Evolutionary conservation across 768 basidiomycete genomes (phyloP).

Genomic region (Rhodosporidiobolus odoratus): DNA sequence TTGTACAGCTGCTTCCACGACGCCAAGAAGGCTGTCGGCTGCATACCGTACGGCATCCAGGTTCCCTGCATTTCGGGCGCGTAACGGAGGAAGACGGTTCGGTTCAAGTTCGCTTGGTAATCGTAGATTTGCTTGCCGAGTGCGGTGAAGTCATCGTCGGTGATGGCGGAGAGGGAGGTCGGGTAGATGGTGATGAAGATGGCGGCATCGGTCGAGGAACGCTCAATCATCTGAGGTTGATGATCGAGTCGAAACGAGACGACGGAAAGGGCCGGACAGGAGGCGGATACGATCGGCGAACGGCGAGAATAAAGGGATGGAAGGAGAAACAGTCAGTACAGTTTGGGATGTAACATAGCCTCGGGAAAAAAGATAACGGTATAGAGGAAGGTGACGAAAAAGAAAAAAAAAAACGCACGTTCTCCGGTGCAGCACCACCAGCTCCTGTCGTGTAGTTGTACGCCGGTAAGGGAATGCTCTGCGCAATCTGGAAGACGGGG

Average conservation of each 20-base stretch:
- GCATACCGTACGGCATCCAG: constrained; percentile 41
- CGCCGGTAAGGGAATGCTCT: constrained; percentile 40
- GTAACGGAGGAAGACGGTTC: constrained; percentile 42
- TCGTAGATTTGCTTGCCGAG: constrained; percentile 42
- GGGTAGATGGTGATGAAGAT: constrained; percentile 45
- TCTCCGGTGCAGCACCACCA: constrained; percentile 41
- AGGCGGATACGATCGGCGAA: too few species aligned
- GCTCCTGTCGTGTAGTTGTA: constrained; percentile 42
- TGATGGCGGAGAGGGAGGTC: constrained; percentile 28
- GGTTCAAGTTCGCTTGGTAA: constrained; percentile 39
- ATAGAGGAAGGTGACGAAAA: background rate
- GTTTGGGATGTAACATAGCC: too few species aligned
- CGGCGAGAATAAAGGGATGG: too few species aligned
- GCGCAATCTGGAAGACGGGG: constrained; percentile 42
- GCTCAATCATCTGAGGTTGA: constrained; percentile 34
- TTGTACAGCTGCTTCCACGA: constrained; percentile 39
- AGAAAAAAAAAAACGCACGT: constrained; percentile 11
- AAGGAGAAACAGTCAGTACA: too few species aligned
- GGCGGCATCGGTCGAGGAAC: constrained; percentile 40
- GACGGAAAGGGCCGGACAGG: too few species aligned
- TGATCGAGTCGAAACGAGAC: too few species aligned
- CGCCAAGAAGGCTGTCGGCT: constrained; percentile 38
- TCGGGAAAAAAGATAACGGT: background rate
- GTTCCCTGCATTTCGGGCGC: constrained; percentile 45
- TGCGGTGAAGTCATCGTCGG: constrained; percentile 35